phyloP scores from a whole-genome alignment of 2,329 filamentous ascomycete genomes.

The Aspergillus latus region DNA sequence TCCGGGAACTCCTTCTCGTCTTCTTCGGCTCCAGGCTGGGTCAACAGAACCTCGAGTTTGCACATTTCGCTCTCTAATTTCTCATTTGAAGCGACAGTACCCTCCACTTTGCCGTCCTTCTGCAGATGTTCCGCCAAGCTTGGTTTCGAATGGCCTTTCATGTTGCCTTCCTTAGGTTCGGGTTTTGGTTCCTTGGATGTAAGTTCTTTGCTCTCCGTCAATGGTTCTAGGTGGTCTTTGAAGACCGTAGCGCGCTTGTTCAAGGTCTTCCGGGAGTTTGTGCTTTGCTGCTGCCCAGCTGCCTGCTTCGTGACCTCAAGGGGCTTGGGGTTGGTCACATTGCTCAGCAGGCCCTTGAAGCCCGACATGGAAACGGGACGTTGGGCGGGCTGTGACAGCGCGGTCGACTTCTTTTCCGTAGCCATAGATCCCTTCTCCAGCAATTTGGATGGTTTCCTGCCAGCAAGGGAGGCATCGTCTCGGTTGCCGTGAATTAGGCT shows the following conservation, averaged over 20 bases:
- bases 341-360: slow-evolving; percentile 41
- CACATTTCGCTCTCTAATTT: slow-evolving; percentile 15
- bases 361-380: slow-evolving; percentile 50
- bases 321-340: slow-evolving; percentile 32
- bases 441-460: slow-evolving; percentile 45
- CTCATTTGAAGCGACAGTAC: slow-evolving; percentile 13
- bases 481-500: slow-evolving; percentile 44
- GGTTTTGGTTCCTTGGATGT: slow-evolving; percentile 33
- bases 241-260: slow-evolving; percentile 58
- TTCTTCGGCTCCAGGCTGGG: slow-evolving; percentile 30
- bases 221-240: slow-evolving; percentile 49
- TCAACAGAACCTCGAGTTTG: slow-evolving; percentile 19
- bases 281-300: slow-evolving; percentile 32
- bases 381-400: slow-evolving; percentile 61
- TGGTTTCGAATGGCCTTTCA: slow-evolving; percentile 14
- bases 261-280: slow-evolving; percentile 48
- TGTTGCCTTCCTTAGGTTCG: slow-evolving; percentile 24
- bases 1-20: slow-evolving; percentile 28
- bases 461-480: slow-evolving; percentile 57
- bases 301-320: slow-evolving; percentile 34
- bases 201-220: slow-evolving; percentile 31
- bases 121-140: slow-evolving; percentile 17
- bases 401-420: slow-evolving; percentile 46
- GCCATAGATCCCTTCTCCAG: slow-evolving; percentile 31
- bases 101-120: slow-evolving; percentile 13